phyloP scores from a whole-genome alignment of 163 green algal species.

The Scenedesmus sp. region DNA sequence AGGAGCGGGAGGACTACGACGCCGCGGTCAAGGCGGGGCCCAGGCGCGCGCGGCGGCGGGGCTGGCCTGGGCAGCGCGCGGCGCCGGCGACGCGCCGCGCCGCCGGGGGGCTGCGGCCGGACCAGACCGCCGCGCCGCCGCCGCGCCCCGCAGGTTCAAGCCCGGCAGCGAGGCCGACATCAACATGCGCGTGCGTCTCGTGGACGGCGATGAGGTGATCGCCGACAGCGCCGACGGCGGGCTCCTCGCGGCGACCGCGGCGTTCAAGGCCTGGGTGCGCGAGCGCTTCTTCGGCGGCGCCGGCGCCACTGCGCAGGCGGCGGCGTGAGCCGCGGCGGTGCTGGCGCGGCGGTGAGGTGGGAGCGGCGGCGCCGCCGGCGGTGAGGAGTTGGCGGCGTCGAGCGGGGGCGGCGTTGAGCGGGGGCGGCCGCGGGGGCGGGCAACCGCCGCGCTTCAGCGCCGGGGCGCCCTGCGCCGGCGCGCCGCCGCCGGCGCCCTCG shows the following conservation, averaged over 20 bases:
- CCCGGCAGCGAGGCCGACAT: conserved; percentile 56
- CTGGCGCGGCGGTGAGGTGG: not conserved
- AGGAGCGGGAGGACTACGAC: conserved; percentile 70
- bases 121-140: not conserved
- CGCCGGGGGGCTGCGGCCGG: no score
- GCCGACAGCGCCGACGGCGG: conserved; percentile 60
- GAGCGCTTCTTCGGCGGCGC: conserved; percentile 49
- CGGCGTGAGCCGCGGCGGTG: no score
- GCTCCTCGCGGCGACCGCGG: conserved; percentile 58
- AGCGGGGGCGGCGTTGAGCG: no score
- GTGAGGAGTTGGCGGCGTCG: no score
- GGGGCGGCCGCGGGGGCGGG: no score
- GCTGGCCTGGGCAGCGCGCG: not conserved
- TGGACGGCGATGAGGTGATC: conserved; percentile 73
- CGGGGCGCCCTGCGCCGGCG: no score
- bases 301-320: no score
- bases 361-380: not conserved
- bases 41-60: not conserved
- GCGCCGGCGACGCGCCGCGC: no score
- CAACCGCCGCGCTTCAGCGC: no score
- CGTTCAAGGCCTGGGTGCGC: conserved; percentile 74
- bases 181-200: conserved; percentile 67
- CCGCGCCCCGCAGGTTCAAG: conserved; percentile 17
- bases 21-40: conserved; percentile 56
- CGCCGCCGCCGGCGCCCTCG: no score